Evolutionary conservation across 805 yeast species (phyloP), one percentile per base, ranked within the genome.

Genomic region (Torulaspora indica): DNA sequence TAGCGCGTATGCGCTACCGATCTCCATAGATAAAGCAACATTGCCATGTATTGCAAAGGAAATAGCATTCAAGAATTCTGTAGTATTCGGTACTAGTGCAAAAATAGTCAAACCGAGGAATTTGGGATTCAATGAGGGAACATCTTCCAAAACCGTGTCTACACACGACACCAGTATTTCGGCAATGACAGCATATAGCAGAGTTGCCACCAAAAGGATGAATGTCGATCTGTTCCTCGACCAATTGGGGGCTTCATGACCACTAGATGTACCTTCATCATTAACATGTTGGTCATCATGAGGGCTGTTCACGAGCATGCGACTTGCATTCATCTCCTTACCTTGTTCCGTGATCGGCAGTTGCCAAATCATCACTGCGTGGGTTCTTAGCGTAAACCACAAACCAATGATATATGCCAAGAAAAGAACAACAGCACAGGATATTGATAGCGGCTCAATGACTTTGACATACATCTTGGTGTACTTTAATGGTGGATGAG

Each of bases 181-280:
- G 1, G 98, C 98, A 56, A 93, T 90, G 25, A 88, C 68, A 0
- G 98, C 97, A 64, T 93, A 93, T 15, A 89, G 69, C 8, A 90
- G 51, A 0, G 98, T 93, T 0, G 98, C 91, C 3, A 83, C 77
- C 6, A 93, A 70, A 36, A 93, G 71, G 42, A 93, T 90, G 13
- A 83, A 76, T 0, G 95, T 77, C 2, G 96, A 85, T 65, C 89
- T 91, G 12, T 70, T 69, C 57, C 91, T 77, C 5, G 95, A 82
- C 98, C 98, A 93, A 61, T 93, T 93, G 36, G 98, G 98, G 0
- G 97, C 95, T 63, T 89, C 97, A 55, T 91, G 97, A 1, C 95
- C 95, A 4, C 84, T 83, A n/a, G 58, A 63, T 9, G 56, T 63
- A 32, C 64, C 70, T 45, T 57, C 66, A 6, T 56, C 64, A 8